A percentile compares a stretch with the other conserved stretches of the same genome.
Evolutionary conservation across 2,329 filamentous ascomycete genomes (phyloP).

Genomic region (Aspergillus sp.): DNA sequence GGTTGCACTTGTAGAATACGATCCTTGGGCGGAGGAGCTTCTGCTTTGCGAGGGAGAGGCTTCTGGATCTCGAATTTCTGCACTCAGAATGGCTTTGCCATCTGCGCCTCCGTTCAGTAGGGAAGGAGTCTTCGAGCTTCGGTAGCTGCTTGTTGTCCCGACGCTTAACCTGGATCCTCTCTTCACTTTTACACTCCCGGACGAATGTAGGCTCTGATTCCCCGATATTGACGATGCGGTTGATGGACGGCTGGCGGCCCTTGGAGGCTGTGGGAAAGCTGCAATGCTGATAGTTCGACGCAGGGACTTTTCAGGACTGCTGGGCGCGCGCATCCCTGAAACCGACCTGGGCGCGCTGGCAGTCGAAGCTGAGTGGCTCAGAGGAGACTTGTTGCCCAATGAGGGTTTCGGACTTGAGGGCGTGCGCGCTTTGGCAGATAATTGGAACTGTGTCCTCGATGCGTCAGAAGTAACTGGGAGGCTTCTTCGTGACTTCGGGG

Average conservation of each 20-base stretch:
- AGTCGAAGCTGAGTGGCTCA: slow-evolving; percentile 49
- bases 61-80: slow-evolving; percentile 67
- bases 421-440: slow-evolving; percentile 58
- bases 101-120: slow-evolving; percentile 77
- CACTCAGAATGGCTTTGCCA: slow-evolving; percentile 67
- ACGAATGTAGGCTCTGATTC: slow-evolving; percentile 29
- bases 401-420: slow-evolving; percentile 57
- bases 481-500: slow-evolving; percentile 70
- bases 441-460: slow-evolving; percentile 44
- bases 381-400: slow-evolving; percentile 50
- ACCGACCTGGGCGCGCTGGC: slow-evolving; percentile 58
- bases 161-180: slow-evolving; percentile 60
- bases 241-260: slow-evolving; percentile 64
- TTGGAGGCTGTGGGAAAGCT: slow-evolving; percentile 86
- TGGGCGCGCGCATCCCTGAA: slow-evolving; percentile 54
- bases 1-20: slow-evolving; percentile 85
- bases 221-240: slow-evolving; percentile 49
- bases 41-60: slow-evolving; percentile 85
- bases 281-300: slow-evolving; percentile 92
- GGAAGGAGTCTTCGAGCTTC: slow-evolving; percentile 62
- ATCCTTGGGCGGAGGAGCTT: slow-evolving; percentile 88
- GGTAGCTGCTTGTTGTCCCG: slow-evolving; percentile 52
- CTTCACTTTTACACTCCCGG: slow-evolving; percentile 46
- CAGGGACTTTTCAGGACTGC: slow-evolving; percentile 64
- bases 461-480: slow-evolving; percentile 50